These are phyloP conservation scores for Crithidia thermophila DNA, from an alignment of 208 protist genomes.

Conservation along the genomic window DNA sequence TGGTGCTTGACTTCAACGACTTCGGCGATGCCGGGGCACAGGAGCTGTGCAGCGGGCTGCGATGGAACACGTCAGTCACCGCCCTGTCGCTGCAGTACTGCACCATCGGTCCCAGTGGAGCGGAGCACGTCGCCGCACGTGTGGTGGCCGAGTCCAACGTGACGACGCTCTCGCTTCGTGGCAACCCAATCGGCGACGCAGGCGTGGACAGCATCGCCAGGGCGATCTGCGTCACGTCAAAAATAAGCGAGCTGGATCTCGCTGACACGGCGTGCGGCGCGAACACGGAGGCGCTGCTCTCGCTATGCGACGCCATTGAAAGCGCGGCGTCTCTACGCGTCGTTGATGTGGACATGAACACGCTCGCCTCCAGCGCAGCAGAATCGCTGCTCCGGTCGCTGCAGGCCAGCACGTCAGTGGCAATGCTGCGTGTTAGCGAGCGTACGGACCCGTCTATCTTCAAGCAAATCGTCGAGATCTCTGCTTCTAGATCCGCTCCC, in stretches of 20 bases:
- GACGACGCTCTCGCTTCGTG: slow-evolving; percentile 61
- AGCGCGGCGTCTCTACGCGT: slow-evolving; percentile 44
- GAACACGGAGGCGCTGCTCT: slow-evolving; percentile 54
- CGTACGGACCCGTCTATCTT: slow-evolving; percentile 64
- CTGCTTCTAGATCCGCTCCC: slow-evolving; percentile 46
- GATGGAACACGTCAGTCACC: slow-evolving; percentile 82
- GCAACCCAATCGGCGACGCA: slow-evolving; percentile 64
- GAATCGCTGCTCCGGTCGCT: slow-evolving; percentile 57
- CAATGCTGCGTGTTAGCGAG: slow-evolving; percentile 60
- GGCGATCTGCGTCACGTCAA: slow-evolving; percentile 56
- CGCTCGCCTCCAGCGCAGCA: slow-evolving; percentile 46
- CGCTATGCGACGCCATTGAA: slow-evolving; percentile 82
- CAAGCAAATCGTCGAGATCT: slow-evolving; percentile 60
- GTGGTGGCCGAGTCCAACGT: slow-evolving; percentile 82
- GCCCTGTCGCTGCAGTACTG: slow-evolving; percentile 86
- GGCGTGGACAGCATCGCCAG: slow-evolving; percentile 68
- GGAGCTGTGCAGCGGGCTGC: slow-evolving; percentile 62
- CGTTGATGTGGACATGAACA: slow-evolving; percentile 84
- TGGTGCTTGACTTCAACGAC: slow-evolving; percentile 84
- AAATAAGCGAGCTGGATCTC: slow-evolving; percentile 74
- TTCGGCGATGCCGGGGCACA: slow-evolving; percentile 70
- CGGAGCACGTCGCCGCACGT: slow-evolving; percentile 47
- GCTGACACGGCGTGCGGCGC: slow-evolving; percentile 80
- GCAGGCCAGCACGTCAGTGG: slow-evolving; percentile 55
- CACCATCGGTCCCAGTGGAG: slow-evolving; percentile 47